These are phyloP conservation scores for Cyclocybe cylindracea DNA, from an alignment of 768 basidiomycete species.

Conservation along the genomic window DNA sequence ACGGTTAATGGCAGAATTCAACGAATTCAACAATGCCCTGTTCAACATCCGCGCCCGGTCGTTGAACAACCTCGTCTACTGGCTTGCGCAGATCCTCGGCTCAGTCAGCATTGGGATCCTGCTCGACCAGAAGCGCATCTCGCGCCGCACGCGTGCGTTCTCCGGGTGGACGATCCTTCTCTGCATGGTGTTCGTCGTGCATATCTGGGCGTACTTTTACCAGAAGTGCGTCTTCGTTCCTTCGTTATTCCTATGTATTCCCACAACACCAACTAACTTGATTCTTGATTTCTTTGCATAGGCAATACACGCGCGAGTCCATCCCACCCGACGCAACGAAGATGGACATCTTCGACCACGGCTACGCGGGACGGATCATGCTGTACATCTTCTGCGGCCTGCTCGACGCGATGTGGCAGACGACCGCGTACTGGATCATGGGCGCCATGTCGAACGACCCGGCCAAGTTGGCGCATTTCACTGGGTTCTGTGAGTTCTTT, in stretches of 20 bases:
- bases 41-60: conserved; percentile 81
- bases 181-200: conserved; percentile 64
- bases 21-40: conserved; percentile 75
- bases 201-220: conserved; percentile 78
- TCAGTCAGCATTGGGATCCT: conserved; percentile 70
- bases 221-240: conserved; percentile 59
- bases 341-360: conserved; percentile 60
- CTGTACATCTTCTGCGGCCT: conserved; percentile 75
- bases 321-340: conserved; percentile 35
- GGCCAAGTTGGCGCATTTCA: conserved; percentile 75
- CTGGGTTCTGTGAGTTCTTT: conserved; percentile 71
- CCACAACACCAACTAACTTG: no score
- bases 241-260: no score
- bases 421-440: conserved; percentile 80
- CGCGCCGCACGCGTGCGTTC: conserved; percentile 72
- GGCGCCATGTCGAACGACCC: conserved; percentile 87
- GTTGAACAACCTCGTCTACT: conserved; percentile 79
- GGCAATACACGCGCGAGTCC: conserved; percentile 61
- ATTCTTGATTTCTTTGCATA: no score
- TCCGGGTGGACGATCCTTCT: conserved; percentile 66
- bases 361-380: conserved; percentile 56
- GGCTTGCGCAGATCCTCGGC: conserved; percentile 77
- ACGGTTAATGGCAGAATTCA: no score
- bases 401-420: conserved; percentile 86
- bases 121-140: conserved; percentile 56